Percentiles rank a stretch among this genome's conserved stretches.
Evolutionary conservation across 208 protist genomes (phyloP).

Genomic region (Leishmania turanica): DNA sequence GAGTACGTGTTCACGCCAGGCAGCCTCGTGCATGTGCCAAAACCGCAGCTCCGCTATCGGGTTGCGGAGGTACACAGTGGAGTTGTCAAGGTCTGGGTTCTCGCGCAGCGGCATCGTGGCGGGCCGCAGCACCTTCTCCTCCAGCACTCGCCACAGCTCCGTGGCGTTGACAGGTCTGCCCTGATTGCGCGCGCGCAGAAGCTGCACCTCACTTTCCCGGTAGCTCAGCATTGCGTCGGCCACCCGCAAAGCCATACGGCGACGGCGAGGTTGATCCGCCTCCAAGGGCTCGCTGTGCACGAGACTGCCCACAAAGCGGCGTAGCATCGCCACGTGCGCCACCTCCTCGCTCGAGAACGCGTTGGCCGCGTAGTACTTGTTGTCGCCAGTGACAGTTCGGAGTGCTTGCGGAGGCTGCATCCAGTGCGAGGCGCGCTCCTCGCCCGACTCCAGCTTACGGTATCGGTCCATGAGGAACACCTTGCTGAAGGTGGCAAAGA

Average conservation of each 20-base stretch:
- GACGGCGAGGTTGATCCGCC: constrained; percentile 28
- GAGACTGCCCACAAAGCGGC: constrained; percentile 31
- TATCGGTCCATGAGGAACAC: constrained; percentile 56
- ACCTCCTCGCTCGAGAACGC: constrained; percentile 29
- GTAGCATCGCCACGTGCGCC: constrained; percentile 31
- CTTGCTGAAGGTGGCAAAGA: constrained; percentile 57
- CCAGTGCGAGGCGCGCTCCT: constrained; percentile 37
- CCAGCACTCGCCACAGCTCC: constrained; percentile 20
- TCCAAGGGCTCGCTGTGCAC: constrained; percentile 35
- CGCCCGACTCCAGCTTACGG: constrained; percentile 36
- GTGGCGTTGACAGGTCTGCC: constrained; percentile 21
- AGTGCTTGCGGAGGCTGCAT: constrained; percentile 33
- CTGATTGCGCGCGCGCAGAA: constrained; percentile 26
- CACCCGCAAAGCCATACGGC: constrained; percentile 17
- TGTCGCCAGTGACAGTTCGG: constrained; percentile 6
- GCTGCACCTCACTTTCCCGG: constrained; percentile 17
- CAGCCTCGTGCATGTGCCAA: constrained; percentile 46
- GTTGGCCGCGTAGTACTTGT: constrained; percentile 9
- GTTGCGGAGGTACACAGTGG: constrained; percentile 39
- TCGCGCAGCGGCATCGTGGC: constrained; percentile 3
- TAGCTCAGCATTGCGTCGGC: constrained; percentile 14
- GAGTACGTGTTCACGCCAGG: constrained; percentile 56
- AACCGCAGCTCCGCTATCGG: constrained; percentile 48
- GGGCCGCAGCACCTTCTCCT: constrained; percentile 16
- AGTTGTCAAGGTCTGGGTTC: constrained; percentile 6